Conservation (phyloP, 2,329 filamentous ascomycete species). For the Leptographium galeiforme region DNA sequence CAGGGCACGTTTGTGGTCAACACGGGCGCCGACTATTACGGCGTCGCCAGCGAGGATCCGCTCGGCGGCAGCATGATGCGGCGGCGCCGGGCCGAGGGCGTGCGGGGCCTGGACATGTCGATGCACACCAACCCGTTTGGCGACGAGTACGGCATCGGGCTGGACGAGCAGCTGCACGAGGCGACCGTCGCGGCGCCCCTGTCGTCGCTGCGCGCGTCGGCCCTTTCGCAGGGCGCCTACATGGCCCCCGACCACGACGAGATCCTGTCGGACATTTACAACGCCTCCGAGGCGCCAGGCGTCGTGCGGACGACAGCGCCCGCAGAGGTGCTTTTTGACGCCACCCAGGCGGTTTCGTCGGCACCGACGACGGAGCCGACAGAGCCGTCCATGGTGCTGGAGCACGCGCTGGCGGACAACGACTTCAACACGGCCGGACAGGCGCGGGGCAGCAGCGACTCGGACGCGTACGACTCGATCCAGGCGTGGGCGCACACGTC, state of each 20-base stretch:
- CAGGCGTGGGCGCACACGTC: constrained; percentile 50
- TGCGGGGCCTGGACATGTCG: constrained; percentile 31
- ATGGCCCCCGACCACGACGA: constrained; percentile 34
- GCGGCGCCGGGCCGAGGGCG: constrained; percentile 31
- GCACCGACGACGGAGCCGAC: too few relatives aligned
- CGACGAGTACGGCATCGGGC: constrained; percentile 41
- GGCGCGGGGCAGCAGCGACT: constrained; percentile 22
- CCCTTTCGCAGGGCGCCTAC: constrained; percentile 18
- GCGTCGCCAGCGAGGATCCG: constrained; percentile 2
- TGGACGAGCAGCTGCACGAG: constrained; percentile 15
- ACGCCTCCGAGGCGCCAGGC: constrained; percentile 25
- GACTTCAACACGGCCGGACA: constrained; percentile 41
- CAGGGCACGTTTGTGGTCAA: constrained; percentile 45
- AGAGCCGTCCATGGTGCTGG: constrained; percentile 13
- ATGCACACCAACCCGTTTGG: constrained; percentile 46
- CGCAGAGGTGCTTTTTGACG: constrained; percentile 12
- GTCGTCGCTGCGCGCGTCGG: not conserved
- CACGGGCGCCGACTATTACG: constrained; percentile 32
- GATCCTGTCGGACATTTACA: constrained; percentile 33
- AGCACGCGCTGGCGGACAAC: constrained; percentile 22
- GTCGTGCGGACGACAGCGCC: not conserved
- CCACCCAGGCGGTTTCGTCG: too few relatives aligned
- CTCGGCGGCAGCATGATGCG: constrained; percentile 32
- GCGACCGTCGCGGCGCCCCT: not conserved
- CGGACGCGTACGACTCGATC: constrained; percentile 45